phyloP scores from a whole-genome alignment of 2,329 filamentous ascomycete species.

The Fusarium pseudocircinatum region DNA sequence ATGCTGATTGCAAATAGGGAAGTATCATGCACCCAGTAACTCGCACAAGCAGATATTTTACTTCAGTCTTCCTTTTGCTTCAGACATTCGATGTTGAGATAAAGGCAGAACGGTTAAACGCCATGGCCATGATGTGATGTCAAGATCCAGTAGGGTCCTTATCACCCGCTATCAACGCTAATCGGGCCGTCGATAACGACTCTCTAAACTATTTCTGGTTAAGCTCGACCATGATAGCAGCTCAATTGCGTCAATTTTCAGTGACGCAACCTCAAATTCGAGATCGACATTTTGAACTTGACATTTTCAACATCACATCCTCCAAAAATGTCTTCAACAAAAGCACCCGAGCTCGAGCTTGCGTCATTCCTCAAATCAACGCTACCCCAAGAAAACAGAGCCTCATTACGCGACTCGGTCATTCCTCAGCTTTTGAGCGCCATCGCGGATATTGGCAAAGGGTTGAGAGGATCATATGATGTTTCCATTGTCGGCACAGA shows the following conservation, averaged over 20 bases:
- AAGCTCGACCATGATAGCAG: background rate
- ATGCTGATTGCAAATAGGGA: background rate
- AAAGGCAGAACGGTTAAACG: background rate
- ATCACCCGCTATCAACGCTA: conserved; percentile 2
- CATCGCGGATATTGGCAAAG: conserved; percentile 56
- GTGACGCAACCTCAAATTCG: conserved; percentile 13
- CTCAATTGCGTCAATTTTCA: conserved; percentile 32
- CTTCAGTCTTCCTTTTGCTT: rapidly evolving
- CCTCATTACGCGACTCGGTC: conserved; percentile 55
- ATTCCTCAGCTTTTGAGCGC: conserved; percentile 59
- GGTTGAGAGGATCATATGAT: conserved; percentile 56
- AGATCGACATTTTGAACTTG: background rate
- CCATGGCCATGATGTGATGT: conserved; percentile 14
- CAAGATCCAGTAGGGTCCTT: background rate
- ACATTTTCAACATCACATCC: background rate
- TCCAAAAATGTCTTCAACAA: conserved; percentile 18
- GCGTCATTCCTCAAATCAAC: conserved; percentile 22
- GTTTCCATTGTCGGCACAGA: conserved; percentile 60
- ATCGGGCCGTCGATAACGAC: conserved; percentile 6
- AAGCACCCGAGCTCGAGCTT: conserved; percentile 4
- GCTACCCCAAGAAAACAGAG: conserved; percentile 35
- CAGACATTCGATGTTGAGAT: background rate
- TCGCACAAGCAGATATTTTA: rapidly evolving
- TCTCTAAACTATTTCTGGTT: conserved; percentile 5
- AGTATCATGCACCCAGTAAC: rapidly evolving